Evolutionary conservation across 768 basidiomycete genomes (phyloP).

Genomic region (Pleurotus cornucopiae): DNA sequence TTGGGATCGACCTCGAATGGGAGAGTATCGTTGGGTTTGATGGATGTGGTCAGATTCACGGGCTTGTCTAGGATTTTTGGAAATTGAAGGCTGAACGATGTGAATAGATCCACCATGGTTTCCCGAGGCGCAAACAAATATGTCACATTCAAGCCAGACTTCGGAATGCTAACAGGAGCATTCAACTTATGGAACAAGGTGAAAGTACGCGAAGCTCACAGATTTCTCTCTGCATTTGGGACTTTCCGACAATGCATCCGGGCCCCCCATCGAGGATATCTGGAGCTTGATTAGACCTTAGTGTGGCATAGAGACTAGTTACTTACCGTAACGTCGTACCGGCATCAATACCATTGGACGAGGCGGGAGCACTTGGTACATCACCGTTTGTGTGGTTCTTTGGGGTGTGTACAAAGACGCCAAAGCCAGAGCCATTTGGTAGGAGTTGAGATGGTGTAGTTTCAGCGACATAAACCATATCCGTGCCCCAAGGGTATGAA

Average conservation of each 20-base stretch:
- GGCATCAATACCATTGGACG: slow-evolving; percentile 14
- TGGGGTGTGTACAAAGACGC: slow-evolving; percentile 25
- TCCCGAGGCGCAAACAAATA: slow-evolving; percentile 33
- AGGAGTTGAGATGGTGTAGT: slow-evolving; percentile 27
- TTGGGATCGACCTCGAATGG: slow-evolving; percentile 14
- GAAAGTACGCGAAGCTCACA: slow-evolving; percentile 19
- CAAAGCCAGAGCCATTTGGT: slow-evolving; percentile 31
- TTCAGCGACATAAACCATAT: slow-evolving; percentile 34
- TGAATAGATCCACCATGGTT: slow-evolving; percentile 26
- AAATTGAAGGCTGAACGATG: slow-evolving; percentile 25
- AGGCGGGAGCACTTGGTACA: neutral
- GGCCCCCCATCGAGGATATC: slow-evolving; percentile 37
- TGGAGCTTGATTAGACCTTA: slow-evolving; percentile 10
- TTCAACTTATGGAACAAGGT: neutral
- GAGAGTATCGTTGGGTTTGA: neutral
- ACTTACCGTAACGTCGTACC: slow-evolving; percentile 24
- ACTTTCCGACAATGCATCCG: slow-evolving; percentile 32
- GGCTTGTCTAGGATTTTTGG: slow-evolving; percentile 20
- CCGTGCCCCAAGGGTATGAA: slow-evolving; percentile 25
- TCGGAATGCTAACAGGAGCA: slow-evolving; percentile 16
- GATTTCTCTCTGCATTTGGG: slow-evolving; percentile 22
- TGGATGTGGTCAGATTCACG: neutral
- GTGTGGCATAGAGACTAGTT: neutral
- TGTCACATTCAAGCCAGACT: slow-evolving; percentile 16
- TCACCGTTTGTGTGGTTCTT: neutral